These are phyloP conservation scores for Claviceps sp. DNA, from an alignment of 2,329 filamentous ascomycete species.

Conservation along the genomic window DNA sequence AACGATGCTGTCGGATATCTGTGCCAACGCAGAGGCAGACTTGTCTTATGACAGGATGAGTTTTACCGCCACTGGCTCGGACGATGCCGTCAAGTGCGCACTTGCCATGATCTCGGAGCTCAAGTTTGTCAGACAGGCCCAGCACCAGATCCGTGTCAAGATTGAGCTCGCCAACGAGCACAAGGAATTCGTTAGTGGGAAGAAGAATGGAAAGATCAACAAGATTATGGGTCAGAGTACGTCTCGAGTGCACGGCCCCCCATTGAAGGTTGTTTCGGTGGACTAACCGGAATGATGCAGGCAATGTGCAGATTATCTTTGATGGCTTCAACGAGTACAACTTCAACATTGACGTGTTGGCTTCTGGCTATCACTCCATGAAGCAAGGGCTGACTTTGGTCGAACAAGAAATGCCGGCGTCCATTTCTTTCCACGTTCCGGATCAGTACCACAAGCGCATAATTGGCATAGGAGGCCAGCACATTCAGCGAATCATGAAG, in stretches of 20 bases:
- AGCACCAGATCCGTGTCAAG: constrained; percentile 92
- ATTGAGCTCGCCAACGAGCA: constrained; percentile 98
- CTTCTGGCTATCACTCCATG: constrained; percentile 81
- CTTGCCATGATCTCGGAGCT: constrained; percentile 87
- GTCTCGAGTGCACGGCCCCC: neutral
- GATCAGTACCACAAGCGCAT: constrained; percentile 99
- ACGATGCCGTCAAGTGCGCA: constrained; percentile 92
- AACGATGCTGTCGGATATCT: constrained; percentile 89
- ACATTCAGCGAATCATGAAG: constrained; percentile 99
- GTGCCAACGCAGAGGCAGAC: constrained; percentile 89
- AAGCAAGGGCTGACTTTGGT: constrained; percentile 86
- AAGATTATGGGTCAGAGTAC: constrained; percentile 97
- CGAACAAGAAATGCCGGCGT: constrained; percentile 97
- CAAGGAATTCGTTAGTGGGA: constrained; percentile 98
- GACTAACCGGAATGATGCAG: constrained; percentile 20
- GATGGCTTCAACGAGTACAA: constrained; percentile 99
- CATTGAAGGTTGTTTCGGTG: neutral
- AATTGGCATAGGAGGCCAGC: constrained; percentile 94
- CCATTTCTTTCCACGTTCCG: constrained; percentile 96
- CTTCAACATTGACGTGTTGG: constrained; percentile 97
- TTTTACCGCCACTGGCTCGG: constrained; percentile 88
- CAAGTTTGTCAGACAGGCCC: constrained; percentile 72
- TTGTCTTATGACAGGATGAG: constrained; percentile 88
- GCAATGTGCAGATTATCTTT: constrained; percentile 96
- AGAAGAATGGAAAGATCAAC: constrained; percentile 99